Base-by-base conservation (phyloP, 441 rosid genomes). In the Erysimum cheiri region DNA sequence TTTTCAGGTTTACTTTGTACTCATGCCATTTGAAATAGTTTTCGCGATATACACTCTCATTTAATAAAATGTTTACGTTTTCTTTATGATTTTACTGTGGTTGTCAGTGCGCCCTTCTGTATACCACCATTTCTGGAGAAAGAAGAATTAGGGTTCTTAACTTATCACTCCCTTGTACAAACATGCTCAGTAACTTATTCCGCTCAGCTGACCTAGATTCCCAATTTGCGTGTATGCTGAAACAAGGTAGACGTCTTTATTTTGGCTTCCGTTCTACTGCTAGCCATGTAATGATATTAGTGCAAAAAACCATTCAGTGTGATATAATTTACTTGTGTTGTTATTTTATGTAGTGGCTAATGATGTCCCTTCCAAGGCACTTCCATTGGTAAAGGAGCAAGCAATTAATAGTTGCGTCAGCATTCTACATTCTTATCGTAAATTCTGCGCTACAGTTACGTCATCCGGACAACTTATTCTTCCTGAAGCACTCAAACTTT, bases 401-500 rank as follows among this genome's bases (percentile, higher is more conserved):
- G 87, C 87, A 64, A 88, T 85, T 48, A 93, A 85, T 81, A 84
- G 80, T 49, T 91, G 97, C 64, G 73, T 86, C 83, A 90, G 78
- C 79, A 79, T 84, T 73, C 83, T 96, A 72, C 87, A 82, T 56
- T 80, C 99, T 29, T 96, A 96, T 63, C 98, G 98, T 60, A 90
- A 93, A 77, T 91, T 89, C 71, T 96, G 99, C 71, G 99, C 98
- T 4, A 89, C 99, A 13, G 98, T 93, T 59, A 88, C 97, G 72
- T 89, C 97, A 62, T 73, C 96, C 7, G 99, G 99, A 71, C 98
- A 96, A 74, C 98, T 96, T 71, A 90, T 96, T 81, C 96, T 96
- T 74, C 98, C 99, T 10, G 99, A 96, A 83, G 96, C 98, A 37
- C 98, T 96, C 64, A 96, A 93, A 83, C 97, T 96, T 76, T 84